Percentiles rank a stretch among this genome's conserved stretches.
Evolutionary conservation across 768 basidiomycete species (phyloP).

Genomic region (Phylloporus sp.): DNA sequence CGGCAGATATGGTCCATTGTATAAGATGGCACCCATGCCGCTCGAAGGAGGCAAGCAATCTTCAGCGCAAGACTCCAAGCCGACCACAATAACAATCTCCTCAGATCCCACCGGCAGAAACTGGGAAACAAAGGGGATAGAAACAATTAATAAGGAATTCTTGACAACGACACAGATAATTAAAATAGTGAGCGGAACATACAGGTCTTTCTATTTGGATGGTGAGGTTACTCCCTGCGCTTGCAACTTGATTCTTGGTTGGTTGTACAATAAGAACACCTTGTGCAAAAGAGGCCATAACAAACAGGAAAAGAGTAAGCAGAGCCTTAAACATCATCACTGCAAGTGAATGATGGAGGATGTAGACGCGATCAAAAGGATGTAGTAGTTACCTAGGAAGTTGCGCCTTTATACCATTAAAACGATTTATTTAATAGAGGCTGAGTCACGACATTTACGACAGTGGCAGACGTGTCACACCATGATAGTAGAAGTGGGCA

Average conservation of each 20-base stretch:
- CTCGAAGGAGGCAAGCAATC: conserved; percentile 27
- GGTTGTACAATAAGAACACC: conserved; percentile 40
- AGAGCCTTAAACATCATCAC: conserved; percentile 18
- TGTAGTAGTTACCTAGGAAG: background rate
- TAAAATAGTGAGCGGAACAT: conserved; percentile 12
- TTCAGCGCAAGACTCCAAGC: conserved; percentile 36
- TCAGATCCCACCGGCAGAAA: conserved; percentile 34
- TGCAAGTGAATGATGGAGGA: background rate
- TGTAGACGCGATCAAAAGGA: background rate
- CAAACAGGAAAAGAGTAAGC: conserved; percentile 24
- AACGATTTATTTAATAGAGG: background rate
- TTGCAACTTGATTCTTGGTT: conserved; percentile 21
- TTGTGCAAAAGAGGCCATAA: conserved; percentile 40
- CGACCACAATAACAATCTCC: conserved; percentile 47
- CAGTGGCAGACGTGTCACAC: too few relatives aligned
- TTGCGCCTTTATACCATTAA: background rate
- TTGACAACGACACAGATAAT: too few relatives aligned
- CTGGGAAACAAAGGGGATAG: conserved; percentile 16
- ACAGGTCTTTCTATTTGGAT: conserved; percentile 50
- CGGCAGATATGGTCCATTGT: conserved; percentile 43
- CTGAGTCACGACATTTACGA: too few relatives aligned
- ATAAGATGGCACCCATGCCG: conserved; percentile 43
- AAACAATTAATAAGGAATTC: background rate
- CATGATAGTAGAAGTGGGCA: too few relatives aligned
- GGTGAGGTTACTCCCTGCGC: conserved; percentile 35